Percentiles rank a stretch among this genome's conserved stretches.
These are phyloP conservation scores for Seiridium cupressi DNA, from an alignment of 2,329 filamentous ascomycete species.

Conservation along the genomic window DNA sequence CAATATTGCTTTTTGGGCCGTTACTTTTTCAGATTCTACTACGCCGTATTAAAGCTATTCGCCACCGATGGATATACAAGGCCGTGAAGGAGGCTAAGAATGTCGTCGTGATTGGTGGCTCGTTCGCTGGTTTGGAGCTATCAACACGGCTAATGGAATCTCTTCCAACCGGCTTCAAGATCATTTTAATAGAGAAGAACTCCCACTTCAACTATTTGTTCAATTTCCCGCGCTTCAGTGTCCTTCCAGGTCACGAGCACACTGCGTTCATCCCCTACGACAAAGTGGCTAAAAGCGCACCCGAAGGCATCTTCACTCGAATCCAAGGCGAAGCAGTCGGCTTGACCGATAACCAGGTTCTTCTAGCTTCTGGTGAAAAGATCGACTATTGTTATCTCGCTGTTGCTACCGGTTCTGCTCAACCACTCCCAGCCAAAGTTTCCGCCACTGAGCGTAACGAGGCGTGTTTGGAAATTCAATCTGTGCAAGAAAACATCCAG, in stretches of 20 bases:
- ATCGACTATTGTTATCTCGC: constrained; percentile 39
- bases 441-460: constrained; percentile 22
- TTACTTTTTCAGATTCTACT: too few relatives aligned
- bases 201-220: constrained; percentile 51
- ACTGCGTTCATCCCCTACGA: constrained; percentile 50
- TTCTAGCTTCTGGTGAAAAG: constrained; percentile 29
- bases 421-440: constrained; percentile 30
- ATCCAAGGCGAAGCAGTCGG: background rate
- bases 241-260: constrained; percentile 40
- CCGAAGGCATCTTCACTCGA: constrained; percentile 7
- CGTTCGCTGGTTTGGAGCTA: background rate
- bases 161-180: constrained; percentile 40
- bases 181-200: constrained; percentile 48
- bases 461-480: constrained; percentile 26
- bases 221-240: constrained; percentile 45
- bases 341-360: constrained; percentile 20
- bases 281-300: constrained; percentile 21
- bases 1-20: too few relatives aligned
- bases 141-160: constrained; percentile 21
- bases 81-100: background rate
- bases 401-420: constrained; percentile 38
- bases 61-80: background rate
- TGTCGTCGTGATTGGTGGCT: background rate
- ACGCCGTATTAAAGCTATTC: too few relatives aligned
- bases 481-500: constrained; percentile 16